Percentiles rank a stretch among this genome's conserved stretches.
Conservation (phyloP, 768 basidiomycete species). For the Rossbeevera mucosa region DNA sequence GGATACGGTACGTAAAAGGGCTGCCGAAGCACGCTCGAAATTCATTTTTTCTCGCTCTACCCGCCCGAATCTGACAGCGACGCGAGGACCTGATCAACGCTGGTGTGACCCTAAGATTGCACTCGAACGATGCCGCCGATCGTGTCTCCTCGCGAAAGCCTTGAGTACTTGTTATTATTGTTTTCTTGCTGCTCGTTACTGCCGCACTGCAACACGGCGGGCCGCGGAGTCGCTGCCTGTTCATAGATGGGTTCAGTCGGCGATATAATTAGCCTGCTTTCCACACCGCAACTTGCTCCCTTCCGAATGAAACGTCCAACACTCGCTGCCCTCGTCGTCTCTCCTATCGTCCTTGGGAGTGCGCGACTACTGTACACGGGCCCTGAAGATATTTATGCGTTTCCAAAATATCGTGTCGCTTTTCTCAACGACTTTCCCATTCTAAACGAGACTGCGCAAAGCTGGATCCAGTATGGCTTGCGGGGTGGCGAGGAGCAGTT, state of each 20-base stretch:
- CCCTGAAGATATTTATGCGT: constrained; percentile 76
- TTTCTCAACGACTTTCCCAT: constrained; percentile 80
- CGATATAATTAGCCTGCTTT: constrained; percentile 28
- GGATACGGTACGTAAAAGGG: constrained; percentile 56
- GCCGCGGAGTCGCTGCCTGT: constrained; percentile 28
- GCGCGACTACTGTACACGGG: constrained; percentile 57
- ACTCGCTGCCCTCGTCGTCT: constrained; percentile 16
- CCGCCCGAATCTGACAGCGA: constrained; percentile 13
- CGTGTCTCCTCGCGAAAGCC: constrained; percentile 23
- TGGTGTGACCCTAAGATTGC: not conserved
- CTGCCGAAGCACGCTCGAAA: constrained; percentile 30
- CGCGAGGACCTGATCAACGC: constrained; percentile 12
- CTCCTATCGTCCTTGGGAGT: constrained; percentile 8
- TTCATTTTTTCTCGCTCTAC: constrained; percentile 31
- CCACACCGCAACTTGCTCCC: constrained; percentile 8
- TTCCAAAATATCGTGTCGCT: constrained; percentile 75
- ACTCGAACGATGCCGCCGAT: constrained; percentile 17
- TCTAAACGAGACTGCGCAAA: constrained; percentile 63
- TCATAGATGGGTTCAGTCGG: constrained; percentile 26
- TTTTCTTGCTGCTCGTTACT: constrained; percentile 1
- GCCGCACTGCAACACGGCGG: constrained; percentile 1
- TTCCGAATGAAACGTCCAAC: constrained; percentile 16
- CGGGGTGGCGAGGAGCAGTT: constrained; percentile 75
- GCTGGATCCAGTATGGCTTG: constrained; percentile 71
- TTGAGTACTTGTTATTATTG: not conserved